Base-by-base conservation (phyloP, 495 filamentous ascomycete genomes). In the Astrocystis sublimbata region DNA sequence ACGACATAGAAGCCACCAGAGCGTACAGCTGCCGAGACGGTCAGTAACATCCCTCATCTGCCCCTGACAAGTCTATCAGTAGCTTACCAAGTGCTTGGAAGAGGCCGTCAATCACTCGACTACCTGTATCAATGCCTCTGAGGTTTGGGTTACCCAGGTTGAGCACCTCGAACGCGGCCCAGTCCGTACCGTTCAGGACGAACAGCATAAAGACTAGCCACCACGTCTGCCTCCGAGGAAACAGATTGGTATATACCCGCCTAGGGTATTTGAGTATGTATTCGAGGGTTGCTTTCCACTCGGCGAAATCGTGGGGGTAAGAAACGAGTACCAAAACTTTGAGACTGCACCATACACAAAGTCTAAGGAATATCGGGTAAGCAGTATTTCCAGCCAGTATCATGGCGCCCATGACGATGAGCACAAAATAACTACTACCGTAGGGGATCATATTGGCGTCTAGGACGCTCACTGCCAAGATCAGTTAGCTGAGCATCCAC, bases 1-100 rank as follows among this genome's bases (percentile, higher is more conserved):
- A 97, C 86, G 46, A 96, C 86, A 65, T 91, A 92, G 73, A 96
- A 96, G 2, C 92, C 92, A 15, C 90, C 92, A 19, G 85, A 85
- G 8, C 92, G 89, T 0, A 96, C 90, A 57, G 90, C 89, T 78
- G 45, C 58, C 64, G 40, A 19, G 36, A 28, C 40, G 26, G 46
- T 71, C 21, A 66, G 54, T 40, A 51, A 17, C 21, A 5, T 45
- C 10, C 23, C 33, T 36, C 7, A 28, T n/a, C 3, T 17, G 3
- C 13, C n/a, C 36, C 26, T 23, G 8, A 17, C 40, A 6, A 26
- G 40, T n/a, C 36, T 23, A 3, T 17, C 1, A 21, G 40, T 17
- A 10, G 17, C 70, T 52, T 71, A 78, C 78, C 76, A 7, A 91
- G 66, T 9, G 91, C 91, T 73, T 96, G 92, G 67, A 96, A 96